These are phyloP conservation scores for Austroboletus eburneus DNA, from an alignment of 768 basidiomycete genomes.

Conservation along the genomic window DNA sequence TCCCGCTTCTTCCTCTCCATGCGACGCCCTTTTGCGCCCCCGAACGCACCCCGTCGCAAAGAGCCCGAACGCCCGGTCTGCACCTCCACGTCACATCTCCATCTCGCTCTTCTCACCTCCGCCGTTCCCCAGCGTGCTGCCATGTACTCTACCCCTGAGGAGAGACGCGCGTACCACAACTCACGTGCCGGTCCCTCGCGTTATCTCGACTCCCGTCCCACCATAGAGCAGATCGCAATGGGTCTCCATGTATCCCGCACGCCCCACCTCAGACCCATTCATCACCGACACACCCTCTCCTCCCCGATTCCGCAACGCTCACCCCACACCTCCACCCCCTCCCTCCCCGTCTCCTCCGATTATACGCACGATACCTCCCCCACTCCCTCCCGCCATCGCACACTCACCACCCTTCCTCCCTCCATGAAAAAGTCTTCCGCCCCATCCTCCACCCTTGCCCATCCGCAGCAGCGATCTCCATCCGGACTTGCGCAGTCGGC, in stretches of 20 bases:
- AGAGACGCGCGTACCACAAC: conserved; percentile 28
- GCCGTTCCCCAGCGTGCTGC: conserved; percentile 24
- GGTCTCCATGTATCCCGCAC: conserved; percentile 75
- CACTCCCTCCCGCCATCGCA: conserved; percentile 18
- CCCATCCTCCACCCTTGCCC: conserved; percentile 21
- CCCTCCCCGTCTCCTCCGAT: conserved; percentile 16
- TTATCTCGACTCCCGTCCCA: conserved; percentile 48
- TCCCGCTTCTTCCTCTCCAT: conserved; percentile 30
- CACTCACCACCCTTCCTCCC: conserved; percentile 39
- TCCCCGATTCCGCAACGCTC: conserved; percentile 13
- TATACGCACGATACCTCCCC: conserved; percentile 21
- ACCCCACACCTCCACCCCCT: conserved; percentile 27
- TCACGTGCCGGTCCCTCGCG: conserved; percentile 37
- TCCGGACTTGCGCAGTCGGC: conserved; percentile 22
- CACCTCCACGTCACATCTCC: neutral
- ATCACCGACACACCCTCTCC: conserved; percentile 18
- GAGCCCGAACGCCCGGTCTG: conserved; percentile 16
- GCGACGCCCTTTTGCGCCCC: conserved; percentile 26
- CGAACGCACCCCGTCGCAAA: conserved; percentile 20
- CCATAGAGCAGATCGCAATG: conserved; percentile 77
- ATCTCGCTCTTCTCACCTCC: conserved; percentile 6
- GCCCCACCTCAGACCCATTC: conserved; percentile 55
- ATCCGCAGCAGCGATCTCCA: conserved; percentile 16
- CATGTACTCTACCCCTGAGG: conserved; percentile 43
- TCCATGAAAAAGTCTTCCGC: conserved; percentile 60